Conservation (phyloP, 331 rosid genomes). For the Cydonia oblonga region DNA sequence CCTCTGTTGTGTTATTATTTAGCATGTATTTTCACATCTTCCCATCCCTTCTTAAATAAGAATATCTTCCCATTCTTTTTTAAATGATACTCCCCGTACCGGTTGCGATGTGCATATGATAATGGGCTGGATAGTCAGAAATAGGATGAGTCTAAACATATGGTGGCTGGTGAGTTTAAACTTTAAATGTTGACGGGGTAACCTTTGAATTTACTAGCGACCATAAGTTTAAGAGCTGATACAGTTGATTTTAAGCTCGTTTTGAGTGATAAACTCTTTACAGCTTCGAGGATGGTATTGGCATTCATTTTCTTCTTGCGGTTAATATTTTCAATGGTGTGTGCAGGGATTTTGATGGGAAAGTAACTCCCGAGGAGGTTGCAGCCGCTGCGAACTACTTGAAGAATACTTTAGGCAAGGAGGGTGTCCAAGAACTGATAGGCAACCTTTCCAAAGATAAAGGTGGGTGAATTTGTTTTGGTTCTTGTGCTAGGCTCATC, state of each 20-base stretch:
- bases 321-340: neutral
- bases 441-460: constrained; percentile 83
- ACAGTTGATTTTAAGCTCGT: neutral
- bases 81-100: neutral
- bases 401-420: constrained; percentile 80
- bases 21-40: no score
- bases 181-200: no score
- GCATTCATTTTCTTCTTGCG: neutral
- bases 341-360: constrained; percentile 82
- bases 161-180: no score
- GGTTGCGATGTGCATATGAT: neutral
- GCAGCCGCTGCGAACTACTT: constrained; percentile 84
- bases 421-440: constrained; percentile 83
- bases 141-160: no score
- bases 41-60: no score
- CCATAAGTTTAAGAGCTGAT: no score
- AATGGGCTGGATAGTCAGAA: no score
- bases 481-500: neutral
- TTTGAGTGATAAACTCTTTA: neutral
- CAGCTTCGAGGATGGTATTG: neutral
- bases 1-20: neutral
- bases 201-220: no score
- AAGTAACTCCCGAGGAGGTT: constrained; percentile 94
- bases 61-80: neutral
- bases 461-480: constrained; percentile 74